phyloP scores from a whole-genome alignment of 192 early-diverging fungal genomes.

The Backusella liffmaniae region DNA sequence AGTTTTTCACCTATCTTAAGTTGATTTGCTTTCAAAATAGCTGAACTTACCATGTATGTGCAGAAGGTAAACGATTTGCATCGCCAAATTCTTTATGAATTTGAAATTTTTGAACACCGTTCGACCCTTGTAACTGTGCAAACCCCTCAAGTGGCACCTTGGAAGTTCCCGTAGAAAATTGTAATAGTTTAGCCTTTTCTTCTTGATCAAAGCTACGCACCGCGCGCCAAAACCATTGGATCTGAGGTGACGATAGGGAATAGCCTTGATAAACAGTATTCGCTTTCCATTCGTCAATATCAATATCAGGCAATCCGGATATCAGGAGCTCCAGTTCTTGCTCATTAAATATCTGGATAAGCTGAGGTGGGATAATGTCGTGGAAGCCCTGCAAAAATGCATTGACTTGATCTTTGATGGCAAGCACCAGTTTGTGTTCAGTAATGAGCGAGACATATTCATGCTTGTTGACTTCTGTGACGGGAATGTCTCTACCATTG shows the following conservation, averaged over 20 bases:
- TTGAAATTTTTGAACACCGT: slow-evolving; percentile 98
- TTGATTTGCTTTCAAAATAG: background rate
- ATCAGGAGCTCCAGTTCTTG: slow-evolving; percentile 98
- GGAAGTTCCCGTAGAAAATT: slow-evolving; percentile 96
- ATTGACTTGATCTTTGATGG: slow-evolving; percentile 94
- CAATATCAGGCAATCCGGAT: slow-evolving; percentile 97
- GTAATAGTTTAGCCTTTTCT: slow-evolving; percentile 94
- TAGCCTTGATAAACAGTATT: slow-evolving; percentile 97
- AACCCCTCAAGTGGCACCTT: slow-evolving; percentile 98
- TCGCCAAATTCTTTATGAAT: slow-evolving; percentile 94
- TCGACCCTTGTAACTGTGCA: slow-evolving; percentile 84
- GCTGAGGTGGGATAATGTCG: slow-evolving; percentile 86
- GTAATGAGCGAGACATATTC: slow-evolving; percentile 94
- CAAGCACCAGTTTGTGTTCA: slow-evolving; percentile 83
- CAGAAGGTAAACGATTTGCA: slow-evolving; percentile 82
- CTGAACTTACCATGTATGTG: slow-evolving; percentile 87
- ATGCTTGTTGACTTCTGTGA: slow-evolving; percentile 94
- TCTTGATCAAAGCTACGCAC: slow-evolving; percentile 96
- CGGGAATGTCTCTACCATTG: slow-evolving; percentile 80
- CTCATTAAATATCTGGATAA: slow-evolving; percentile 97
- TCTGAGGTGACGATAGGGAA: slow-evolving; percentile 79
- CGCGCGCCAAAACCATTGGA: slow-evolving; percentile 98
- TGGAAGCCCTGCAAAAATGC: slow-evolving; percentile 93
- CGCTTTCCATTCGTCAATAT: slow-evolving; percentile 99
- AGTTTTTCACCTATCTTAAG: background rate